Base-by-base conservation (phyloP, 768 basidiomycete genomes). In the Phaeotremella skinneri region DNA sequence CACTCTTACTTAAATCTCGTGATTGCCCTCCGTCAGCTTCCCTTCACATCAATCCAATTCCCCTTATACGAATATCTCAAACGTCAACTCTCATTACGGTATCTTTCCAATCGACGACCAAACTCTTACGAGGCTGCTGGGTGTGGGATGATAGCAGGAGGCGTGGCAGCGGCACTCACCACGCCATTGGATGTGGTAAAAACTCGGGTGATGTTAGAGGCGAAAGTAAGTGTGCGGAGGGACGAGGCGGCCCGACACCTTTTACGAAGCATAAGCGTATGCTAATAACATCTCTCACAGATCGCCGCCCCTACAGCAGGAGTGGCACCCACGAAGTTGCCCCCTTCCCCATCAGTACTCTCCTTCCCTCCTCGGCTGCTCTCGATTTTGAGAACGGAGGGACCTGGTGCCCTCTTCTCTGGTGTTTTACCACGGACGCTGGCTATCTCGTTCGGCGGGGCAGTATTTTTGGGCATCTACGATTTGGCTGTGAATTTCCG, bases 111-210 rank as follows among this genome's bases (percentile, higher is more conserved):
- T 30, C 83, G 85, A 58, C 53, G 43, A 77, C 90, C 51, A 1
- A 69, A 73, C 3, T 72, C 81, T 7, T 70, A 75, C 27, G 76
- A 82, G 57, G 80, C 81, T 0, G 93, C 92, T 0, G 62, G 87
- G 2, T 98, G 94, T 67, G 96, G 94, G 2, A 89, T 87, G 70
- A 80, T 94, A 47, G 89, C 96, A 0, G 96, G 96, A 6, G 94
- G 88, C 0, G 79, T 89, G 26, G 92, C 92, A 4, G 94, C 92
- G 0, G 89, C 87, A 0, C 64, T 87, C 32, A 98, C 96, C 1
- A 98, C 96, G 0, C 96, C 96, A 0, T 80, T 99, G 29, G 96
- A 99, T 70, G 96, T 98, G 1, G 82, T 96, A 31, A 99, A 99
- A 76, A 99, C 96, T 1, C 83, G 96, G 17, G 88, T 96, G 43